Conservation (phyloP, 1,139 yeast genomes). For the Candida sanyaensis region DNA sequence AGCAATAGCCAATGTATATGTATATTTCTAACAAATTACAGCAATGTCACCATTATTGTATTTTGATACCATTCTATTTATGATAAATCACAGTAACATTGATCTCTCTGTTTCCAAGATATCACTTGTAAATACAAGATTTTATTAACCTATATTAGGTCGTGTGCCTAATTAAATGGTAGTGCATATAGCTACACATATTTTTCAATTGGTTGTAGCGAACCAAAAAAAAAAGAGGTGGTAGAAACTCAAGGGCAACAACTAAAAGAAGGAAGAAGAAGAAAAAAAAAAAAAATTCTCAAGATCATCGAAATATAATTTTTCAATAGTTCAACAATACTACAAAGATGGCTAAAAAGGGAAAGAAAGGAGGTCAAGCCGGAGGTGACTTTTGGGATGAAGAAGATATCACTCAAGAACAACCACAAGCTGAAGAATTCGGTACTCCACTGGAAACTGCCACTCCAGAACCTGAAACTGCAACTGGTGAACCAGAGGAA, state of each 20-base stretch:
- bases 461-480: constrained; percentile 24
- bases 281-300: constrained; percentile 4
- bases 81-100: too few species aligned
- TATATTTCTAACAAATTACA: too few species aligned
- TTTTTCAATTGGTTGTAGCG: not conserved
- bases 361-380: constrained; percentile 50
- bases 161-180: not conserved
- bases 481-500: constrained; percentile 24
- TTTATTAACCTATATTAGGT: not conserved
- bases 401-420: constrained; percentile 66
- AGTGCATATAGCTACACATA: not conserved
- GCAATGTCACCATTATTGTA: too few species aligned
- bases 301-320: constrained; percentile 1
- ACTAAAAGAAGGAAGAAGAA: not conserved
- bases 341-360: constrained; percentile 47
- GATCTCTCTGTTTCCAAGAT: too few species aligned
- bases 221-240: not conserved
- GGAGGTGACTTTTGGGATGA: constrained; percentile 81
- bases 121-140: too few species aligned
- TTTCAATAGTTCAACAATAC: not conserved
- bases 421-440: constrained; percentile 58
- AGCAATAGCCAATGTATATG: too few species aligned
- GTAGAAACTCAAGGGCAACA: not conserved
- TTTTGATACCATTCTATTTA: too few species aligned
- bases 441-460: constrained; percentile 28